Conservation (phyloP, 176 grass and related monocot genomes). For the Echinochloa phyllopogon region DNA sequence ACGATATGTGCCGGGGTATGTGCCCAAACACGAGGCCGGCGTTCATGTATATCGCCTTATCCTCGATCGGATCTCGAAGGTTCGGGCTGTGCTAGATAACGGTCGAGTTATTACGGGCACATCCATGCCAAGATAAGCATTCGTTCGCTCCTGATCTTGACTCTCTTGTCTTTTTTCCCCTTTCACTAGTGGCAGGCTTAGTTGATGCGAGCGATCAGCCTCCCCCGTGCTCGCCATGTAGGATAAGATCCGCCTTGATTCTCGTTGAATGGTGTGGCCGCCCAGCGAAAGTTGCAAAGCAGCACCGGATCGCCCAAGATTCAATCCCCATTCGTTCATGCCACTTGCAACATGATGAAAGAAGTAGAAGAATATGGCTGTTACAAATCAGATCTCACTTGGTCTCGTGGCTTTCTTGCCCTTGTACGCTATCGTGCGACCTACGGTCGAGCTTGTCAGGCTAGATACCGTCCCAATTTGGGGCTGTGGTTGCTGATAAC, state of each 20-base stretch:
- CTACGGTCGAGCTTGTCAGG: neutral
- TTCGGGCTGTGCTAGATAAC: conserved; percentile 20
- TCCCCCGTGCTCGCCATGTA: neutral
- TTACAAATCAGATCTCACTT: neutral
- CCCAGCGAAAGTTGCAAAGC: conserved; percentile 2
- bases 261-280: conserved; percentile 15
- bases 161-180: neutral
- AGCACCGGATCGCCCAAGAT: conserved; percentile 15
- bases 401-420: neutral
- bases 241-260: conserved; percentile 49
- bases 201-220: conserved; percentile 40
- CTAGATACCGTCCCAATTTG: conserved; percentile 36
- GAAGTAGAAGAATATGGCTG: neutral
- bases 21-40: conserved; percentile 11
- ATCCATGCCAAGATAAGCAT: conserved; percentile 12
- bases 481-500: neutral
- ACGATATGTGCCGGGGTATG: conserved; percentile 10
- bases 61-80: neutral
- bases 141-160: conserved; percentile 10
- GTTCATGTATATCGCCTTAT: conserved; percentile 43
- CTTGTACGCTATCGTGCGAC: conserved; percentile 12
- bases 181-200: neutral
- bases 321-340: conserved; percentile 7
- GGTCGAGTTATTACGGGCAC: conserved; percentile 29
- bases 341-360: neutral